Percentiles rank a stretch among this genome's conserved stretches.
phyloP scores from a whole-genome alignment of 2,329 filamentous ascomycete species.

The Diplodia intermedia region DNA sequence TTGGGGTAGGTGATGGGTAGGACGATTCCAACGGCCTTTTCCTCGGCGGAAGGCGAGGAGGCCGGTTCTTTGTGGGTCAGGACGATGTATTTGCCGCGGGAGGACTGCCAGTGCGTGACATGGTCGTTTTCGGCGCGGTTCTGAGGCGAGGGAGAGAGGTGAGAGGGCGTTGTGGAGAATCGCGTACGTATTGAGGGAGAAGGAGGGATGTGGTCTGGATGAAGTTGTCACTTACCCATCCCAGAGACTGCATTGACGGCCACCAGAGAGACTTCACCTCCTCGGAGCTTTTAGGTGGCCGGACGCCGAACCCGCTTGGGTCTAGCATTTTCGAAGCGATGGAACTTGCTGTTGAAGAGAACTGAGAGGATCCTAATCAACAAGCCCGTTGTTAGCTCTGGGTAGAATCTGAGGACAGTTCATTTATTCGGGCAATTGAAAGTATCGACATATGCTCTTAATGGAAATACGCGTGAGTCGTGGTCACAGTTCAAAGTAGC shows the following conservation, averaged over 20 bases:
- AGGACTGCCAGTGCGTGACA: slow-evolving; percentile 42
- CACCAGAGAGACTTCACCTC: slow-evolving; percentile 45
- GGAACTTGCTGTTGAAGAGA: no score
- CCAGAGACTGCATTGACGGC: slow-evolving; percentile 45
- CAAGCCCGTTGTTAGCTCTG: neutral
- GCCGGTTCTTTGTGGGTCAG: slow-evolving; percentile 38
- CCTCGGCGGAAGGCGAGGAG: neutral
- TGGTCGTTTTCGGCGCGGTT: slow-evolving; percentile 46
- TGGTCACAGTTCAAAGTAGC: neutral
- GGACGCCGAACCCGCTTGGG: slow-evolving; percentile 35
- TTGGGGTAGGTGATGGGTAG: slow-evolving; percentile 46
- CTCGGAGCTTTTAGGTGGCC: slow-evolving; percentile 36
- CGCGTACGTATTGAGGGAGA: no score
- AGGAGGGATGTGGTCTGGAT: no score
- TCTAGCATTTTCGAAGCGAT: neutral
- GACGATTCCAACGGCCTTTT: slow-evolving; percentile 44
- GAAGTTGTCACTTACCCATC: slow-evolving; percentile 41
- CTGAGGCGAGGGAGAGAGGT: slow-evolving; percentile 32
- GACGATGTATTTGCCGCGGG: slow-evolving; percentile 44
- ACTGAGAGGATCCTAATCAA: neutral
- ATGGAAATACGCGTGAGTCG: neutral
- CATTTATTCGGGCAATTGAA: neutral
- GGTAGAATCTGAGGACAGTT: neutral
- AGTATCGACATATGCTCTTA: neutral
- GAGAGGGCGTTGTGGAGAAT: no score